Evolutionary conservation across 305 asterid species (phyloP), one percentile per base, ranked within the genome.

Genomic region (Solanum hybrid): DNA sequence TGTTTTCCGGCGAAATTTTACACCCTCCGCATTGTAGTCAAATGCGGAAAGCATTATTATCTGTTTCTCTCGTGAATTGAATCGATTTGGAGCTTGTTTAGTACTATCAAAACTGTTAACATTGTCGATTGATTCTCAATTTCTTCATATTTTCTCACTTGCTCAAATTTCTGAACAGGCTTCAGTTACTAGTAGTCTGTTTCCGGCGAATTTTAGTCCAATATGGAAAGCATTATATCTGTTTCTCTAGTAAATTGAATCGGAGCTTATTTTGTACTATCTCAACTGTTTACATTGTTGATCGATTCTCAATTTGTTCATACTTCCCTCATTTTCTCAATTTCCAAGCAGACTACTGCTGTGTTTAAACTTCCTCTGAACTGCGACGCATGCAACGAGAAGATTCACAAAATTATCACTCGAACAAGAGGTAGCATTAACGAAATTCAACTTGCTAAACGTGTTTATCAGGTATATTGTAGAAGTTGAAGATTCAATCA

Each of bases 341-440:
- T 73, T 39, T 74, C 28, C 86, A 10, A 61, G 75, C 94, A 97
- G 99, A 91, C 95, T 11, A 96, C 97, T 57, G 96, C 96, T 37
- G 94, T 92, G 92, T 3, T 96, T 91, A 95, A 93, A 94, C 91
- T 95, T 8, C 69, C 93, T n/a, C 85, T 97, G 40, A 98, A 97
- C 92, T 97, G 98, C 89, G 95, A 97, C n/a, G 98, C 98, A 22
- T 97, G 99, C 92, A 94, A 91, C 11, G 93, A 92, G 90, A 95
- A 94, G 81, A 97, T 97, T 85, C 78, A 81, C 89, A 94, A 76
- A 90, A 89, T 91, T 40, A 92, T 95, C 89, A 75, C 91, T 75
- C 93, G 94, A 86, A 93, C 97, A 31, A 93, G 93, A 90, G 99
- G 99, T 96, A 73, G 78, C 76, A 61, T 57, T 86, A 42, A 2